Evolutionary conservation across 2,329 filamentous ascomycete genomes (phyloP).

Genomic region (Aspergillus uvarum): DNA sequence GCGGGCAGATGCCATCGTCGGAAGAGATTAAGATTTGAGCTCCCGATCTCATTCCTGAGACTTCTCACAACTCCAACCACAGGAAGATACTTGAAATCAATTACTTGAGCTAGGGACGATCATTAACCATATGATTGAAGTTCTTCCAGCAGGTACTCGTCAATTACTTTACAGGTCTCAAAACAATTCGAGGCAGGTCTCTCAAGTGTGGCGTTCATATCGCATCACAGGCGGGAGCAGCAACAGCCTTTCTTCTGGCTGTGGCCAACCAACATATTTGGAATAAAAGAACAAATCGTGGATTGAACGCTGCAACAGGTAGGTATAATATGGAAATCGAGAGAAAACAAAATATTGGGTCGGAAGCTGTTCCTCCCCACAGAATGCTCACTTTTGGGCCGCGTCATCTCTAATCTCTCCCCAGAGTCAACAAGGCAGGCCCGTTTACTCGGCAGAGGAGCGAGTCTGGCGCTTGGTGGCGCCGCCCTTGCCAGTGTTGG

Average conservation of each 20-base stretch:
- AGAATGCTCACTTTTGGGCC: background rate
- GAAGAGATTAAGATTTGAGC: no score
- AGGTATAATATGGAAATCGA: slow-evolving; percentile 7
- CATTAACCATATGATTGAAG: background rate
- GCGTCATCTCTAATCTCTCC: background rate
- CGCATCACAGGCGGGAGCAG: background rate
- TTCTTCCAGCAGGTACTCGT: background rate
- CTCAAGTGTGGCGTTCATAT: background rate
- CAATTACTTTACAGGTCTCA: slow-evolving; percentile 7
- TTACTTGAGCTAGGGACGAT: background rate
- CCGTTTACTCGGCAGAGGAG: slow-evolving; percentile 39
- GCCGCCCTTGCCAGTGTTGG: slow-evolving; percentile 74
- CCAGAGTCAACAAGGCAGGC: background rate
- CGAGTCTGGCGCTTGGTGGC: slow-evolving; percentile 61
- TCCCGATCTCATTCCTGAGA: background rate
- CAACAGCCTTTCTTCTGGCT: background rate
- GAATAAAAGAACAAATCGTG: slow-evolving; percentile 3
- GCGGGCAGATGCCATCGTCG: background rate
- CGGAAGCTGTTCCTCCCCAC: background rate
- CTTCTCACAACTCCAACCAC: background rate
- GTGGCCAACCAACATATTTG: background rate
- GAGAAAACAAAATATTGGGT: background rate
- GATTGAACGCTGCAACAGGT: slow-evolving; percentile 13
- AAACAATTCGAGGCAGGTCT: background rate
- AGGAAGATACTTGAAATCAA: background rate